A percentile compares a stretch with the other conserved stretches of the same genome.
phyloP scores from a whole-genome alignment of 2,329 filamentous ascomycete species.

The Blastomyces emzantsi region DNA sequence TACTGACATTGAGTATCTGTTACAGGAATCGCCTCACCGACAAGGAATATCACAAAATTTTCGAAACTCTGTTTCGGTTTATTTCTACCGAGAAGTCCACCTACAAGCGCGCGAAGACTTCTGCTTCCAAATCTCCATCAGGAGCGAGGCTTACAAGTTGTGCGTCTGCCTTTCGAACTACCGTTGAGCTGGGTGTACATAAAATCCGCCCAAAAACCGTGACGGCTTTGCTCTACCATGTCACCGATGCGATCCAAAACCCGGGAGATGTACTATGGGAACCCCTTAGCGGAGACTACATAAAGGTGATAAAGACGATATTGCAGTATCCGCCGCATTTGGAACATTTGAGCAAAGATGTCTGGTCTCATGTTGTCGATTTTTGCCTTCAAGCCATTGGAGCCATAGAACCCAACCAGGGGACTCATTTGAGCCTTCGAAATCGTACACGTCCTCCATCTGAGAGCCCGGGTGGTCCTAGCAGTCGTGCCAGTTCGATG shows the following conservation, averaged over 20 bases:
- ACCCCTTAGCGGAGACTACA: constrained; percentile 65
- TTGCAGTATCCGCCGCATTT: constrained; percentile 66
- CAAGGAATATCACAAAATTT: constrained; percentile 70
- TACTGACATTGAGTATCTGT: background rate
- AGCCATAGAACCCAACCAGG: constrained; percentile 21
- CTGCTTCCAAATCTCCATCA: constrained; percentile 43
- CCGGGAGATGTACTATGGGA: constrained; percentile 55
- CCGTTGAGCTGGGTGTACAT: constrained; percentile 59
- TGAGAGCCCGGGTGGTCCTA: constrained; percentile 23
- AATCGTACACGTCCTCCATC: constrained; percentile 21
- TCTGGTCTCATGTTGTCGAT: constrained; percentile 60
- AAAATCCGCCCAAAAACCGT: constrained; percentile 68
- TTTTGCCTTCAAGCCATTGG: constrained; percentile 59
- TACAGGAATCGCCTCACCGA: constrained; percentile 51
- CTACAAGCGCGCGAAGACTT: constrained; percentile 49
- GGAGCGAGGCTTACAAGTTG: constrained; percentile 56
- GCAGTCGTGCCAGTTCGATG: constrained; percentile 25
- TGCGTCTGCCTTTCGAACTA: constrained; percentile 61
- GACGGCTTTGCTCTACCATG: constrained; percentile 69
- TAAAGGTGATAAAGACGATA: constrained; percentile 62
- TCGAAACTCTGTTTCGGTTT: constrained; percentile 69
- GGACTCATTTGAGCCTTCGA: constrained; percentile 25
- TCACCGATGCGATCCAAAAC: constrained; percentile 62
- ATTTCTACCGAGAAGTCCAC: constrained; percentile 59
- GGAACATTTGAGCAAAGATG: constrained; percentile 61